Base-by-base conservation (phyloP, 352 stramenopile genomes). In the Phytopythium helicoides region DNA sequence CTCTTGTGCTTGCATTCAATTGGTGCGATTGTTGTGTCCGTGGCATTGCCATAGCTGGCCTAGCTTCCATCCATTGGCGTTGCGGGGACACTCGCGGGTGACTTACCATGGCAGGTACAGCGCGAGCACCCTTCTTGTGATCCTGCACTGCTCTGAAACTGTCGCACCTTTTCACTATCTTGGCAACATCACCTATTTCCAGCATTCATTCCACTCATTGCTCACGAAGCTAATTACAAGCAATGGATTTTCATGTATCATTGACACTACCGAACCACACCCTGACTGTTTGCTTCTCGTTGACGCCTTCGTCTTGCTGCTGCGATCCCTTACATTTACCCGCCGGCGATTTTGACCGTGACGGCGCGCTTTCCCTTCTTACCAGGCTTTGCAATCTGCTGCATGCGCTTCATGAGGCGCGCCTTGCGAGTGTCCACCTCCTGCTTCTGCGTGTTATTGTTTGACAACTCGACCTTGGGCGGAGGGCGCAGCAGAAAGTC, bases 401-500 rank as follows among this genome's bases (percentile, higher is more conserved):
- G 78, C 86, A 95, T 95, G 22, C 81, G 77, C 73, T 94, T 93
- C n/a, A 64, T 26, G n/a, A 95, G 63, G 6, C 81, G 80, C n/a
- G 66, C 69, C 63, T 95, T 95, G 23, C 84, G 81, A 28, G 82
- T 86, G 52, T 95, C 86, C 7, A 67, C 63, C 25, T 95, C 83
- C 7, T 68, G 59, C 23, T 94, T 94, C 53, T 82, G 82, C 19
- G 71, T 51, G 22, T 73, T 63, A 12, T 74, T 56, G n/a, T 71
- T 60, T 52, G 78, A 80, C 39, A 91, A 61, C 49, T 92, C 82
- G 19, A 92, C 68, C 62, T 93, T 93, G 16, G 85, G 81, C 40
- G 87, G 82, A 28, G 85, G 85, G n/a, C 85, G 78, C 37, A 89
- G 79, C 48, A 92, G 52, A 52, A 89, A 95, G 60, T 95, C 79